These are phyloP conservation scores for Vigna reflexopilosa DNA, from an alignment of 306 rosid genomes.

Conservation along the genomic window DNA sequence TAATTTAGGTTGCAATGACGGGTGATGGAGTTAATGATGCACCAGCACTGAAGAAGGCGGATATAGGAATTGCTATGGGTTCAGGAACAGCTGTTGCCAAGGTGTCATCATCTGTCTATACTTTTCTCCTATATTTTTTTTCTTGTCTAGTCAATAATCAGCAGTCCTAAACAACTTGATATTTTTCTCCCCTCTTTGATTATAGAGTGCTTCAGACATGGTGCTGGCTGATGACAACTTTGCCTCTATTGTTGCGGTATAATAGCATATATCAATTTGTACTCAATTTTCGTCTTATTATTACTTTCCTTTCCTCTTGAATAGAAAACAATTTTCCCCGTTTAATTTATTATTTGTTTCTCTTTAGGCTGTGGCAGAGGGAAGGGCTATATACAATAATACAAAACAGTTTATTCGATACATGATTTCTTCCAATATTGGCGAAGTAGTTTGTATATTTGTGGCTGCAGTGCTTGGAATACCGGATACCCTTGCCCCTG, in stretches of 20 bases:
- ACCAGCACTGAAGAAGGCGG: conserved; percentile 97
- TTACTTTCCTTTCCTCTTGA: conserved; percentile 1
- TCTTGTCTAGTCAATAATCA: conserved; percentile 37
- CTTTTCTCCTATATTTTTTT: neutral
- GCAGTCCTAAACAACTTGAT: conserved; percentile 34
- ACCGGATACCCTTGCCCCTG: conserved; percentile 98
- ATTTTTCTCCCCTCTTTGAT: conserved; percentile 26
- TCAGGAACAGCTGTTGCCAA: conserved; percentile 99
- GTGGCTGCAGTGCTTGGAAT: conserved; percentile 99
- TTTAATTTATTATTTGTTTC: conserved; percentile 45
- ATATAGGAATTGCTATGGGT: conserved; percentile 99
- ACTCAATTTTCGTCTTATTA: conserved; percentile 24
- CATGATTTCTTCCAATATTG: conserved; percentile 99
- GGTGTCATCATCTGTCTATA: conserved; percentile 56
- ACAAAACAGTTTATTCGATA: conserved; percentile 98
- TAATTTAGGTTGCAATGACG: conserved; percentile 95
- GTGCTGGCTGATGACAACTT: conserved; percentile 97
- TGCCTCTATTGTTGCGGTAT: conserved; percentile 95
- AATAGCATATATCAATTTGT: conserved; percentile 45
- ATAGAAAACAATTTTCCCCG: conserved; percentile 14
- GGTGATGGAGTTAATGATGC: conserved; percentile 99
- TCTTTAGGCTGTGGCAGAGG: conserved; percentile 96
- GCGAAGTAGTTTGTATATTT: conserved; percentile 99
- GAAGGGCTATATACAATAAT: conserved; percentile 95
- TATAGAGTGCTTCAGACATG: conserved; percentile 97